Percentiles rank a stretch among this genome's conserved stretches.
Evolutionary conservation across 345 rosid species (phyloP).

Genomic region (Atalantia buxifolia): DNA sequence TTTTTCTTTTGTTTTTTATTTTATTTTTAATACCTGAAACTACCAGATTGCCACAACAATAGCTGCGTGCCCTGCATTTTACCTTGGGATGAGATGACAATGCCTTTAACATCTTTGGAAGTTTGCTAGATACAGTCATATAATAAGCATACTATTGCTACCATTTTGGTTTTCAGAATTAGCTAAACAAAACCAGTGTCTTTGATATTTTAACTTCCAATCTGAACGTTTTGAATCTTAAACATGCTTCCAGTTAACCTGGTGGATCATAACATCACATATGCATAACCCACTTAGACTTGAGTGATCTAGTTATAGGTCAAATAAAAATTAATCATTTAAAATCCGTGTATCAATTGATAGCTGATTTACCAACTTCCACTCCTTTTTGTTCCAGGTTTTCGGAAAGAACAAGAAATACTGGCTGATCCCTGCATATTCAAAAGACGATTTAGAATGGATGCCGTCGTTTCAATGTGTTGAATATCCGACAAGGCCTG

Average conservation of each 20-base stretch:
- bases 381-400: constrained; percentile 36
- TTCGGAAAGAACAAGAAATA: constrained; percentile 57
- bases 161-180: not conserved
- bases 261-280: not conserved
- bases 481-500: constrained; percentile 52
- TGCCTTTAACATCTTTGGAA: not conserved
- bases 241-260: not conserved
- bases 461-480: constrained; percentile 51
- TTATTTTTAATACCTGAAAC: not conserved
- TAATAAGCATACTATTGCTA: not conserved
- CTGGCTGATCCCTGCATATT: constrained; percentile 73
- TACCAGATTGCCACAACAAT: not conserved
- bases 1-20: no score
- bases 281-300: not conserved
- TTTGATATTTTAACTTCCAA: not conserved
- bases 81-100: not conserved
- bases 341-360: not conserved
- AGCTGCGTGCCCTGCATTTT: not conserved
- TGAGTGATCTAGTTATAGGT: not conserved
- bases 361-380: not conserved
- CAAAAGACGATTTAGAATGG: constrained; percentile 48
- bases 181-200: not conserved
- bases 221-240: not conserved
- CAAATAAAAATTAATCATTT: no score
- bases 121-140: not conserved